Percentiles rank a stretch among this genome's conserved stretches.
Conservation (phyloP, 768 basidiomycete genomes). For the Lyophyllum decastes region DNA sequence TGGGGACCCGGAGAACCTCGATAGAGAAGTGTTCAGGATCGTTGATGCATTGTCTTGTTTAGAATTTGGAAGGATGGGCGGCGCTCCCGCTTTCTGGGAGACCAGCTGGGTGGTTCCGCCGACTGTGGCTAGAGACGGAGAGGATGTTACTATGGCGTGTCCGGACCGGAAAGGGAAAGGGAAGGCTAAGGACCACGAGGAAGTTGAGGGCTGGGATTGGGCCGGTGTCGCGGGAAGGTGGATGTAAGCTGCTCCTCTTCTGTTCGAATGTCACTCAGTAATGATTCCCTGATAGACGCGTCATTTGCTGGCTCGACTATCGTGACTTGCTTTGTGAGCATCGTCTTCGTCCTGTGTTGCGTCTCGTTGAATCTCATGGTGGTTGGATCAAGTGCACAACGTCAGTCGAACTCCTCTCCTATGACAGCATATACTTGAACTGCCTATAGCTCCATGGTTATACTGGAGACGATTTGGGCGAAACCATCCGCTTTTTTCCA, state of each 20-base stretch:
- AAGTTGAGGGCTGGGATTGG: constrained; percentile 55
- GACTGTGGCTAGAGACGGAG: neutral
- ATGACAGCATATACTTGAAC: neutral
- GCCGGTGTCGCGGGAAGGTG: constrained; percentile 55
- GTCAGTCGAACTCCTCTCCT: constrained; percentile 19
- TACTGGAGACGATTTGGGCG: constrained; percentile 28
- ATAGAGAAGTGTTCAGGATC: neutral
- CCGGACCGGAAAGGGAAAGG: constrained; percentile 20
- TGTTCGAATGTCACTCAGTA: neutral
- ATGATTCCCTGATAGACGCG: constrained; percentile 37
- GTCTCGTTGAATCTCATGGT: neutral
- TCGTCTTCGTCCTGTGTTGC: neutral
- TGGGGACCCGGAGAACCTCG: neutral
- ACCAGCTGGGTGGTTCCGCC: constrained; percentile 1
- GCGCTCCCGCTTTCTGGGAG: constrained; percentile 42
- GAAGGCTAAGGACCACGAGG: constrained; percentile 12
- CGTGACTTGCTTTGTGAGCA: constrained; percentile 51
- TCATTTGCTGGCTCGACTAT: constrained; percentile 63
- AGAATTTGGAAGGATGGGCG: constrained; percentile 41
- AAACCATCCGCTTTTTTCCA: constrained; percentile 56
- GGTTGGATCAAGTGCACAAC: constrained; percentile 35
- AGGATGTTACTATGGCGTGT: neutral
- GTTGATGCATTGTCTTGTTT: constrained; percentile 22
- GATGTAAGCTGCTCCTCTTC: constrained; percentile 37
- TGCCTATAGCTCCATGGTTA: constrained; percentile 20